These are phyloP conservation scores for Fusarium nurragi DNA, from an alignment of 2,329 filamentous ascomycete species.

Conservation along the genomic window DNA sequence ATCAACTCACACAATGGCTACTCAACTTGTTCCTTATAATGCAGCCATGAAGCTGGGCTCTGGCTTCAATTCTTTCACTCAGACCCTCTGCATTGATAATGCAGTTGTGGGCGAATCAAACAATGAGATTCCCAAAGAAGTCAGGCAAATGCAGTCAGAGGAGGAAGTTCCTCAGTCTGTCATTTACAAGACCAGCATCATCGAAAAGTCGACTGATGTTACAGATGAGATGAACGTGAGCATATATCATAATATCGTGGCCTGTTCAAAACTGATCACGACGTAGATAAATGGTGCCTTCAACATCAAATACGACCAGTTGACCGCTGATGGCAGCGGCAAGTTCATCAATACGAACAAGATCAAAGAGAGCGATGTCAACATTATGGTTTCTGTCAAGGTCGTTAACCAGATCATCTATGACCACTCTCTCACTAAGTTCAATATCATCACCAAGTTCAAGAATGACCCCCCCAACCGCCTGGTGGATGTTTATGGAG, in stretches of 20 bases:
- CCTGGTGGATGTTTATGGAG: slow-evolving; percentile 3
- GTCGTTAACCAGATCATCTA: slow-evolving; percentile 16
- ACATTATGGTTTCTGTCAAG: slow-evolving; percentile 14
- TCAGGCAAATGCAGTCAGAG: too few relatives aligned
- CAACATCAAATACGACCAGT: slow-evolving; percentile 7
- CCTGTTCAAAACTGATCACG: not conserved
- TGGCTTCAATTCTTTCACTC: slow-evolving; percentile 26
- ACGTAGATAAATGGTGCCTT: slow-evolving; percentile 15
- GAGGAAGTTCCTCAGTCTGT: slow-evolving; percentile 14
- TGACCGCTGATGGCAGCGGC: slow-evolving; percentile 2
- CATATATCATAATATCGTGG: too few relatives aligned
- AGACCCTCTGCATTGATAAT: slow-evolving; percentile 9
- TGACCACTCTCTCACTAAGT: slow-evolving; percentile 2
- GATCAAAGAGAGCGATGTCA: slow-evolving; percentile 18
- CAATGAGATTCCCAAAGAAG: not conserved
- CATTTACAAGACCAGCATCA: slow-evolving; percentile 11
- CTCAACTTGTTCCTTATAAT: slow-evolving; percentile 9
- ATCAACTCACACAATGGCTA: not conserved
- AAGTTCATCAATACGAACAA: slow-evolving; percentile 16
- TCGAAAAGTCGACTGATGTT: slow-evolving; percentile 19
- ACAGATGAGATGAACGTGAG: slow-evolving; percentile 17
- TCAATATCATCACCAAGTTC: not conserved
- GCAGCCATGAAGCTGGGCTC: slow-evolving; percentile 15
- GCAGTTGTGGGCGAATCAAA: not conserved
- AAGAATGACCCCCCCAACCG: not conserved